These are phyloP conservation scores for Coleophoma cylindrospora DNA, from an alignment of 2,329 filamentous ascomycete genomes.

Conservation along the genomic window DNA sequence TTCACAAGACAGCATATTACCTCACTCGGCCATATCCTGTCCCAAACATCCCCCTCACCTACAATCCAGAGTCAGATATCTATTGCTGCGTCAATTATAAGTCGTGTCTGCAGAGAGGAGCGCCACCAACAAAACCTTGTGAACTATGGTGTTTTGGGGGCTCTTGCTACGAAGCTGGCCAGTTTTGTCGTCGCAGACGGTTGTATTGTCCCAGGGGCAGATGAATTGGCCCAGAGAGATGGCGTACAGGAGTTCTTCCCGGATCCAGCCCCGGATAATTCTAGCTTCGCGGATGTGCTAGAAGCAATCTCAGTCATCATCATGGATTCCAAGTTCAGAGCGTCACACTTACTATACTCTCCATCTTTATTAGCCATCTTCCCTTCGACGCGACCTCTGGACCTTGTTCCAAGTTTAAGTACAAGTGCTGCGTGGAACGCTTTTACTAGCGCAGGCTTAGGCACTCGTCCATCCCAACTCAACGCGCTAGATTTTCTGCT, in stretches of 20 bases:
- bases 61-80: constrained; percentile 56
- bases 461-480: constrained; percentile 26
- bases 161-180: constrained; percentile 68
- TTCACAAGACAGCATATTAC: constrained; percentile 59
- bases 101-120: constrained; percentile 60
- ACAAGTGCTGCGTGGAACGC: constrained; percentile 45
- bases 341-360: constrained; percentile 65
- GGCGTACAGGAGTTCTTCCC: constrained; percentile 55
- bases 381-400: constrained; percentile 42
- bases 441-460: constrained; percentile 46
- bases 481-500: constrained; percentile 63
- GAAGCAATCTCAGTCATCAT: constrained; percentile 75
- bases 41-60: constrained; percentile 46
- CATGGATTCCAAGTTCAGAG: constrained; percentile 71
- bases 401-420: constrained; percentile 44
- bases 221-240: constrained; percentile 46
- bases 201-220: constrained; percentile 62
- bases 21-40: constrained; percentile 61
- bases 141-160: constrained; percentile 70
- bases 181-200: constrained; percentile 65
- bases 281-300: constrained; percentile 64
- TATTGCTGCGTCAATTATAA: constrained; percentile 52
- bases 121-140: constrained; percentile 67
- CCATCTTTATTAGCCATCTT: constrained; percentile 67
- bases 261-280: constrained; percentile 50